Base-by-base conservation (phyloP, 257 asterid genomes). In the Solanum arcanum region DNA sequence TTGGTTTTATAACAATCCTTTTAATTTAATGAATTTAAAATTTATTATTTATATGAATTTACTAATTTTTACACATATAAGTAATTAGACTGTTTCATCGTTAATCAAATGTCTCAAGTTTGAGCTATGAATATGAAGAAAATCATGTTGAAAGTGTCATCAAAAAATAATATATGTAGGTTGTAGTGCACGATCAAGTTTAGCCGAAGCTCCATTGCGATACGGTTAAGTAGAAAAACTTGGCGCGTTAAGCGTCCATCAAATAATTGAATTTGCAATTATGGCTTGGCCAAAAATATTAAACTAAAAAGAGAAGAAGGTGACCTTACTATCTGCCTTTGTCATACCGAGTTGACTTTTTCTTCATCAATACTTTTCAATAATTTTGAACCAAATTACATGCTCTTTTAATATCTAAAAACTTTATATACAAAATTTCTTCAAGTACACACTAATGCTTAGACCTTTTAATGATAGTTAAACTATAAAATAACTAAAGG, bases 221-320 rank as follows among this genome's bases (percentile, higher is more conserved):
- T 14, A 20, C 5, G 20, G 59, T 15, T 52, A 27, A 35, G 27
- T 35, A 72, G 47, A 2, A 35, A 33, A 31, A 1, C n/a, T 33
- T 10, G 37, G 21, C n/a, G 16, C 18, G 8, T 13, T 73, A 9
- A 20, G 29, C 27, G 68, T 47, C 3, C 29, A 80, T 47, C 44
- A 47, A 80, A 80, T 80, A 14, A 80, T 80, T 80, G 68, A 47
- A 27, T 16, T 47, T 27, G 68, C 68, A 27, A 80, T 78, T 78
- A 78, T 78, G 41, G 66, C 84, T 78, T 46, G 27, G 41, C 84
- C 12, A 78, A 80, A 44, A 77, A 77, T 44, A 77, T 77, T 77
- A 44, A 25, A 42, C 84, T 37, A 25, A 23, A 44, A 44, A 80
- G 29, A 80, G 85, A 80, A 80, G 66, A 44, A 25, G 85, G 85